Conservation (phyloP, 1,139 yeast genomes). For the Komagataea norvegica region DNA sequence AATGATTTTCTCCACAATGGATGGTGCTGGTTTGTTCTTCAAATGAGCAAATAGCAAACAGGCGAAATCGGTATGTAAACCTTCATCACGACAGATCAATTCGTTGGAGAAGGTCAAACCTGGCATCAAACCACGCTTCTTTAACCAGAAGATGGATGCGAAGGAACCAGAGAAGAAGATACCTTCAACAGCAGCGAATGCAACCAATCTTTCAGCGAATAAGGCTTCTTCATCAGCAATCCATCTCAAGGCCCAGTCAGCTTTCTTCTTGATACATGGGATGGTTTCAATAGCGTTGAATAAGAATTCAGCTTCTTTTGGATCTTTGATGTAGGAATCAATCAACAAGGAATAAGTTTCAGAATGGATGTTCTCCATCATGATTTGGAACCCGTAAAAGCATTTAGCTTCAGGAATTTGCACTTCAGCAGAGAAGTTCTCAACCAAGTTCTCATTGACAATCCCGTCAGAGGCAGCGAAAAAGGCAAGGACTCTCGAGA, state of each 20-base stretch:
- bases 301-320: conserved; percentile 80
- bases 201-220: conserved; percentile 92
- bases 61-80: conserved; percentile 97
- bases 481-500: conserved; percentile 92
- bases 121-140: conserved; percentile 97
- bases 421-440: conserved; percentile 94
- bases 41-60: conserved; percentile 91
- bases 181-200: conserved; percentile 99
- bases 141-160: conserved; percentile 97
- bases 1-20: conserved; percentile 77
- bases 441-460: conserved; percentile 94
- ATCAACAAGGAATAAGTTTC: conserved; percentile 94
- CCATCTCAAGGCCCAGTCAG: conserved; percentile 98
- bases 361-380: conserved; percentile 99
- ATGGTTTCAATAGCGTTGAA: conserved; percentile 93
- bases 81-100: conserved; percentile 96
- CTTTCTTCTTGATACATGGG: conserved; percentile 92
- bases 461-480: conserved; percentile 98
- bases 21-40: conserved; percentile 77
- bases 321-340: conserved; percentile 93
- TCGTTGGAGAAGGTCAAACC: conserved; percentile 97
- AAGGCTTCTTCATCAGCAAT: conserved; percentile 80
- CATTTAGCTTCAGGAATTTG: conserved; percentile 98
- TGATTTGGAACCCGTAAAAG: conserved; percentile 97
- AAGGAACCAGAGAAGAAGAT: conserved; percentile 96